Evolutionary conservation across 306 rosid genomes (phyloP), one percentile per base, ranked within the genome.

Genomic region (Corylus heterophylla): DNA sequence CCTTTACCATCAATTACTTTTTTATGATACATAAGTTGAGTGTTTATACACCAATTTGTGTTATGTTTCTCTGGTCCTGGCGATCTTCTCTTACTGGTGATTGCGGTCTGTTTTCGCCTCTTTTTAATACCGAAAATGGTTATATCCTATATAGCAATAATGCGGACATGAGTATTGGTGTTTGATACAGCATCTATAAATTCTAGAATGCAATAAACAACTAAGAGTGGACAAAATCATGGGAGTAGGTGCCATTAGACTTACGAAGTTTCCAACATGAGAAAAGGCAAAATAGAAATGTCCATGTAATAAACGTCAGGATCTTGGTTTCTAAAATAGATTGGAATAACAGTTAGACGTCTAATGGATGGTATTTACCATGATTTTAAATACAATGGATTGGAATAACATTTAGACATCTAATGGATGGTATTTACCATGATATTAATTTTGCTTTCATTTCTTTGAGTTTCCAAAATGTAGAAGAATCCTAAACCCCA

Each of bases 11-110:
- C 56, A 58, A 75, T 18, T 75, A 22, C 48, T 18, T 56, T 71
- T 31, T 48, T 39, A 2, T 16, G 58, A 48, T 16, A 71, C 18
- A 12, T 49, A 49, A 42, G 18, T 12, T 49, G 42, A 25, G 20
- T 73, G 52, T n/a, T 18, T 81, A 56, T 77, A 59, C 48, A 54
- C 59, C 18, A 47, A 29, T 75, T 54, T 74, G 20, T 83, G 37
- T 80, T 59, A 22, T 25, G 78, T 52, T 81, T 80, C 48, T 76
- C 35, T 76, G 62, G 63, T 73, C 74, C 76, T 61, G 68, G 56
- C 56, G 17, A 71, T 82, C 18, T 81, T 47, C 50, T 71, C 29
- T 73, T 45, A 69, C 73, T 71, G n/a, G 61, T 67, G 54, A 25
- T 67, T 73, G 52, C 27, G 17, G 72, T 73, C 73, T 54, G 67